phyloP scores from a whole-genome alignment of 139 green algal genomes.

The Edaphochlamys debaryana region DNA sequence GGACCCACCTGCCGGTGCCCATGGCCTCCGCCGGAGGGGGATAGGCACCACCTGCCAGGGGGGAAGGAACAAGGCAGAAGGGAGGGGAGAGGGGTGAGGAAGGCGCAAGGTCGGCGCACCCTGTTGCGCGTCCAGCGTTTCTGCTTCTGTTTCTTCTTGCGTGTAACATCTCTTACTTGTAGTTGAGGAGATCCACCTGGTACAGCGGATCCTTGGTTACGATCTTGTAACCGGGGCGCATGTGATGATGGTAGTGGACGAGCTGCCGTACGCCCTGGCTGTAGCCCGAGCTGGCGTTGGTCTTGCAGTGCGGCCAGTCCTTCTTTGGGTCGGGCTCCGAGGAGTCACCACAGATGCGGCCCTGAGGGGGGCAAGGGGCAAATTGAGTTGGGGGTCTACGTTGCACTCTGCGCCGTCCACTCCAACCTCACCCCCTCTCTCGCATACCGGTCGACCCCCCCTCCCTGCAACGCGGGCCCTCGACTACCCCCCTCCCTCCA shows the following conservation, averaged over 20 bases:
- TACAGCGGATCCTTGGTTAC: background rate
- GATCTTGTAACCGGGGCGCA: conserved; percentile 25
- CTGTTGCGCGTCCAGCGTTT: too few species aligned
- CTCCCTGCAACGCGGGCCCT: too few species aligned
- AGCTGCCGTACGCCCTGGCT: background rate
- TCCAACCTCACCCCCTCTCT: too few species aligned
- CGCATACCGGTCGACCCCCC: too few species aligned
- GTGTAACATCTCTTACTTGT: too few species aligned
- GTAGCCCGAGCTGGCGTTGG: background rate
- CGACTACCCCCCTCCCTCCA: too few species aligned
- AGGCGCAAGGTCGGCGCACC: background rate
- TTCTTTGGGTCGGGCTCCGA: background rate
- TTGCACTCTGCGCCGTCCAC: background rate
- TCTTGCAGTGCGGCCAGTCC: background rate
- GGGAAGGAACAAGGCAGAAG: background rate
- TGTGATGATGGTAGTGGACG: conserved; percentile 25
- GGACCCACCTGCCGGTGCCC: too few species aligned
- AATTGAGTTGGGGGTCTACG: background rate
- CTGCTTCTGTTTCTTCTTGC: background rate
- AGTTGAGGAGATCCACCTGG: conserved; percentile 5
- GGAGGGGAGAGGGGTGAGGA: too few species aligned
- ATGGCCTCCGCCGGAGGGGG: too few species aligned
- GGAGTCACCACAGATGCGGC: background rate
- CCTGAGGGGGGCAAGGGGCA: background rate
- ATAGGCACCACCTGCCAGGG: conserved; percentile 42